Base-by-base conservation (phyloP, 164 flowering plant genomes). In the Echeveria elegans region DNA sequence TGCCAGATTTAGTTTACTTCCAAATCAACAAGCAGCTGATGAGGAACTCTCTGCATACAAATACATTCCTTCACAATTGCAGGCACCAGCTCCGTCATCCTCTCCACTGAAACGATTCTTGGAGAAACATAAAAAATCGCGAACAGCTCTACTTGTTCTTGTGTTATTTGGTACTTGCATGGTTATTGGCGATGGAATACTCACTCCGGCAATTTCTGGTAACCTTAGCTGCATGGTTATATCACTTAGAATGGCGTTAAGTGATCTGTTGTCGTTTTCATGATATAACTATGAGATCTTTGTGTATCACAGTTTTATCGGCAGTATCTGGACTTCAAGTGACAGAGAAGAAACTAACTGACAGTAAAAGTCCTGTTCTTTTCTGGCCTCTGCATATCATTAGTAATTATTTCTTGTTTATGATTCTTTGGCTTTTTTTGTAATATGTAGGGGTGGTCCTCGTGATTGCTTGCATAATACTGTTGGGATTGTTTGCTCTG, bases 181-280 rank as follows among this genome's bases (percentile, higher is more conserved):
- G 89, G 82, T 81, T 24, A 81, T 85, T 45, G 77, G 82, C 69
- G 89, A 83, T 77, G 89, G 89, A 0, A 63, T 85, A 40, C 79
- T 85, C 14, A 85, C 89, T 9, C 86, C 89, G 48, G 24, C 84
- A 59, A 82, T 85, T 79, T 85, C 89, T 26, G 89, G 86, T 85
- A 78, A 63, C 4, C 12, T 34, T 19, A 5, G 45, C 65, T 19
- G 28, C 40, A 34, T 31, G 1, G 10, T 34, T 38, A 15, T 6
- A 38, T 61, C 38, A 31, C 21, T 31, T 12, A 6, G 5, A 36
- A 30, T 32, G 40, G 23, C n/a, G 19, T 31, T 11, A 31, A 36
- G 10, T 61, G 31, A 36, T 34, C 6, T 32, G 65, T 63, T 34
- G 23, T 14, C 11, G 43, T 38, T 26, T 11, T 23, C 41, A 19